Percentiles rank a stretch among this genome's conserved stretches.
These are phyloP conservation scores for Linnemannia exigua DNA, from an alignment of 192 early-diverging fungal genomes.

Conservation along the genomic window DNA sequence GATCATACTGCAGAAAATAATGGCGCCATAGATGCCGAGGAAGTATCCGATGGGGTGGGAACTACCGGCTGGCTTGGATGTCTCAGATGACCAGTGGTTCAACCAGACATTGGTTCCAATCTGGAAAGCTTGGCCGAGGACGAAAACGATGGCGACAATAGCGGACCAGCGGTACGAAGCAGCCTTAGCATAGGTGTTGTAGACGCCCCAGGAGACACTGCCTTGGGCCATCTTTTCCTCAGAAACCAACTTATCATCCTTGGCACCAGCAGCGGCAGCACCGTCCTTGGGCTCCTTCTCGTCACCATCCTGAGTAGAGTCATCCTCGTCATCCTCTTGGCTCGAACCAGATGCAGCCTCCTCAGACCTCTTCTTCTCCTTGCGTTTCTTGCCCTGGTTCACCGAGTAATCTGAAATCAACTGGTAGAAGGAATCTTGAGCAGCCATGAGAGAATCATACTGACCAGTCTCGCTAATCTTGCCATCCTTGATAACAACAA, in stretches of 20 bases:
- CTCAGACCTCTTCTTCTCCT: slow-evolving; percentile 25
- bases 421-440: slow-evolving; percentile 70
- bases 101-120: slow-evolving; percentile 74
- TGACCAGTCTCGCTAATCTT: slow-evolving; percentile 75
- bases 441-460: slow-evolving; percentile 74
- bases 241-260: slow-evolving; percentile 71
- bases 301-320: slow-evolving; percentile 64
- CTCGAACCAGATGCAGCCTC: not conserved
- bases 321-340: slow-evolving; percentile 48
- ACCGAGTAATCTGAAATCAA: slow-evolving; percentile 83
- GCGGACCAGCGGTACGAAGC: slow-evolving; percentile 71
- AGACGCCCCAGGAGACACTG: slow-evolving; percentile 82
- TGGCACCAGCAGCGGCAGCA: slow-evolving; percentile 8
- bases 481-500: slow-evolving; percentile 83
- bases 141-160: slow-evolving; percentile 69
- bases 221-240: slow-evolving; percentile 89
- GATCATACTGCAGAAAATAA: slow-evolving; percentile 37
- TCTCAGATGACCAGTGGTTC: slow-evolving; percentile 69
- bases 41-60: slow-evolving; percentile 27
- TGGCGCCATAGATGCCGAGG: slow-evolving; percentile 39
- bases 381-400: slow-evolving; percentile 58
- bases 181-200: slow-evolving; percentile 83
- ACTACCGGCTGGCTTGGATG: not conserved
- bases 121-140: slow-evolving; percentile 67
- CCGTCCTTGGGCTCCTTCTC: slow-evolving; percentile 29